phyloP scores from a whole-genome alignment of 2,329 filamentous ascomycete species.

The Neofusicoccum umdonicola region DNA sequence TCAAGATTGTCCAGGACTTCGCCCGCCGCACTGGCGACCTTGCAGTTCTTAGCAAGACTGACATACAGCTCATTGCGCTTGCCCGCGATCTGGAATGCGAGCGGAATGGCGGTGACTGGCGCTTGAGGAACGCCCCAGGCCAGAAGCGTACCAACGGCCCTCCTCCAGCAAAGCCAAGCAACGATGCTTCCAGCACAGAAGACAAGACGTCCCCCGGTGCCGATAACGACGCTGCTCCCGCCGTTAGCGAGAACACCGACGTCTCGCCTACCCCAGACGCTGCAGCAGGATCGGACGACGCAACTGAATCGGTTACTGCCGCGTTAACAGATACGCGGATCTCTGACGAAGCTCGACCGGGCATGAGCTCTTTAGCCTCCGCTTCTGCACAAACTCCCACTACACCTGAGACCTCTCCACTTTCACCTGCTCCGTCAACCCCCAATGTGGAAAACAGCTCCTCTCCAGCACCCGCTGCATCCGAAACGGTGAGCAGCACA shows the following conservation, averaged over 20 bases:
- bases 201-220: conserved; percentile 16
- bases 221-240: not conserved
- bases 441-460: not conserved
- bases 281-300: not conserved
- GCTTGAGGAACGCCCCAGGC: conserved; percentile 72
- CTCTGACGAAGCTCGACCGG: not conserved
- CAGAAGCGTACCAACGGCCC: conserved; percentile 76
- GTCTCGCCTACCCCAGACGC: not conserved
- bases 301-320: not conserved
- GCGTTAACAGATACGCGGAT: not conserved
- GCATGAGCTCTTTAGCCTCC: not conserved
- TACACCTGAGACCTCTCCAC: not conserved
- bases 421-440: not conserved
- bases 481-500: not conserved
- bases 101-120: conserved; percentile 84
- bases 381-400: not conserved
- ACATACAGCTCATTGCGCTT: conserved; percentile 85
- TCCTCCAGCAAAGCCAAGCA: conserved; percentile 44
- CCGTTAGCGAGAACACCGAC: not conserved
- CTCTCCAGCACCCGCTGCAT: not conserved
- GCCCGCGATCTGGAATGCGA: conserved; percentile 95
- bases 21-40: conserved; percentile 86
- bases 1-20: conserved; percentile 80
- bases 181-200: conserved; percentile 19
- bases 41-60: conserved; percentile 80